Conservation (phyloP, 257 asterid genomes). For the Galeopsis tetrahit region DNA sequence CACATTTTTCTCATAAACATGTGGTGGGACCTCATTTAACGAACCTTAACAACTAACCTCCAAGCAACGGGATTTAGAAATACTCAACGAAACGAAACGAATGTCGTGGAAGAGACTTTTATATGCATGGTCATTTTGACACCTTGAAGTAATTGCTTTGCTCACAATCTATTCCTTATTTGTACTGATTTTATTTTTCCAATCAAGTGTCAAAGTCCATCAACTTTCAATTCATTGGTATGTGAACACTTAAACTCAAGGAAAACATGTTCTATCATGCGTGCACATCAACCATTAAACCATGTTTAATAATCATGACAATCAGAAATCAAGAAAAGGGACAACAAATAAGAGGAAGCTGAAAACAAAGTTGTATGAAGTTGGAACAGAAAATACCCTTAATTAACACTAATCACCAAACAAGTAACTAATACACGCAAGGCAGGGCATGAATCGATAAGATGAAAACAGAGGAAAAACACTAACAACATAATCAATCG, state of each 20-base stretch:
- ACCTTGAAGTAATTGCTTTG: slow-evolving; percentile 5
- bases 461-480: neutral
- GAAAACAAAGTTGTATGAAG: neutral
- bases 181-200: neutral
- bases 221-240: slow-evolving; percentile 14
- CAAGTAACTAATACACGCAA: neutral
- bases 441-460: neutral
- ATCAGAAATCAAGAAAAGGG: neutral
- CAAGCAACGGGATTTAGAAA: neutral
- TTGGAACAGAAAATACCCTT: neutral
- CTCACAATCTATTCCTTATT: neutral
- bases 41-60: neutral
- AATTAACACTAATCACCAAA: slow-evolving; percentile 17
- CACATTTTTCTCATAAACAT: neutral
- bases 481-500: neutral
- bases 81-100: neutral
- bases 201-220: neutral
- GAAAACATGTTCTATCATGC: neutral
- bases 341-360: neutral
- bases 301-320: neutral
- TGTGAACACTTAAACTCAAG: neutral
- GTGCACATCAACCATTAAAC: neutral
- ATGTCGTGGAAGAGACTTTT: neutral
- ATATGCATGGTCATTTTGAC: slow-evolving; percentile 17
- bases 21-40: slow-evolving; percentile 27